Evolutionary conservation across 352 stramenopile genomes (phyloP).

Genomic region (Phytophthora niederhauseri): DNA sequence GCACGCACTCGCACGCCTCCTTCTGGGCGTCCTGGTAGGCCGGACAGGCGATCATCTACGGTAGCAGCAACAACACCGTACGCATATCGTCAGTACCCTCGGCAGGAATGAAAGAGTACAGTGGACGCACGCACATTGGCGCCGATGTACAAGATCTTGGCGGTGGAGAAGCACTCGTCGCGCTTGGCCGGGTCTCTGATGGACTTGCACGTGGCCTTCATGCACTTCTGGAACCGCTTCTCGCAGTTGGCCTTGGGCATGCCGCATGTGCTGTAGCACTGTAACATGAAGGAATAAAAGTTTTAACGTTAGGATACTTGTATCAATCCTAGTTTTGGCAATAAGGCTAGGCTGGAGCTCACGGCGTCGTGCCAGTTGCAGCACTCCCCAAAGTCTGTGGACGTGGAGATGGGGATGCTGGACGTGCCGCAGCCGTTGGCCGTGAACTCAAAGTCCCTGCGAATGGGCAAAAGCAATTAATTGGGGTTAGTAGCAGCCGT

Average conservation of each 20-base stretch:
- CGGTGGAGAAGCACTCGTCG: slow-evolving; percentile 62
- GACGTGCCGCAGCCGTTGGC: slow-evolving; percentile 79
- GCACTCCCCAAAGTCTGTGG: slow-evolving; percentile 65
- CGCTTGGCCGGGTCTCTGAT: slow-evolving; percentile 25
- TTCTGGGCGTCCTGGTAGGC: slow-evolving; percentile 69
- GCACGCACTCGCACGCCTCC: slow-evolving; percentile 74
- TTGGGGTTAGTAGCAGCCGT: slow-evolving; percentile 62
- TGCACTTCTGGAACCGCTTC: slow-evolving; percentile 74
- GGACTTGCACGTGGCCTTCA: slow-evolving; percentile 57
- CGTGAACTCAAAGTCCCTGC: slow-evolving; percentile 74
- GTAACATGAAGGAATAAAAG: not conserved
- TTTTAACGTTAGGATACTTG: not conserved
- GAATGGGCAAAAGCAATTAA: slow-evolving; percentile 1
- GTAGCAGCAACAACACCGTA: not conserved
- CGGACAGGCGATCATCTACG: slow-evolving; percentile 68
- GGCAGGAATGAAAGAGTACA: no score
- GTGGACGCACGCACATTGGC: slow-evolving; percentile 43
- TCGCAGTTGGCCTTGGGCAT: slow-evolving; percentile 79
- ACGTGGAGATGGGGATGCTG: slow-evolving; percentile 51
- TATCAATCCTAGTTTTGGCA: not conserved
- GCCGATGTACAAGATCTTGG: slow-evolving; percentile 69
- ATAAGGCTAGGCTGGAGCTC: slow-evolving; percentile 9
- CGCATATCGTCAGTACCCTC: not conserved
- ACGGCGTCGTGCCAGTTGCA: slow-evolving; percentile 87
- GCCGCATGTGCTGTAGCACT: slow-evolving; percentile 85